Evolutionary conservation across 148 eudicot genomes (phyloP), one percentile per base, ranked within the genome.

Genomic region (Camellia granthamiana): DNA sequence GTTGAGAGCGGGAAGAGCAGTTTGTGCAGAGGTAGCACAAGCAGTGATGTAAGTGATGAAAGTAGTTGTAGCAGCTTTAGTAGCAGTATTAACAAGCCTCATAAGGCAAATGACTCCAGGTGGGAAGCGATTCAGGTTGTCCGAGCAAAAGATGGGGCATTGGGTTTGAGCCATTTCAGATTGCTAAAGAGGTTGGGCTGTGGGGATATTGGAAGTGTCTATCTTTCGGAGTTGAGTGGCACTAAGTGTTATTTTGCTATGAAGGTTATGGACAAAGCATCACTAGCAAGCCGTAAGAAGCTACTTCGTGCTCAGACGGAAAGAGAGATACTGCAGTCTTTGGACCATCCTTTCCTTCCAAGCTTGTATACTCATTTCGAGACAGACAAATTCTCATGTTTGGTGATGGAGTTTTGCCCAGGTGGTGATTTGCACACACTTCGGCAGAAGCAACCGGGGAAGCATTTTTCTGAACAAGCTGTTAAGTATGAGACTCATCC

Each of bases 1-100:
- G 84, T 84, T 44, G 88, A 84, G 61, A 85, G 88, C 69, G 79
- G 79, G 5, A 77, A 77, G 69, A 77, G 79, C 63, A 77, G 79
- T 51, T 15, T 77, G 69, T 77, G 79, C 69, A 77, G 79, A 77
- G 79, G 69, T 44, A 77, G 79, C 79, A 77, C 79, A 43, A 63
- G 79, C 68, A 77, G 23, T 60, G 79, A 77, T 21, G 67, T 77
- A 41, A 77, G 79, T 62, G 79, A 77, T 56, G 79, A 77, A 44
- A 77, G 79, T 77, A 77, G 52, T 60, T 77, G 79, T 60, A 77
- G 79, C 56, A 77, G 70, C 69, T 77, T 77, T 41, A 77, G 79
- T 77, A 77, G 70, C 79, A 77, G 69, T 21, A 63, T 77, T 19
- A 77, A 77, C 42, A 77, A 62, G 21, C 79, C 79, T 59, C 79